phyloP scores from a whole-genome alignment of 73 alveolate genomes.

The Paramecium caudatum region DNA sequence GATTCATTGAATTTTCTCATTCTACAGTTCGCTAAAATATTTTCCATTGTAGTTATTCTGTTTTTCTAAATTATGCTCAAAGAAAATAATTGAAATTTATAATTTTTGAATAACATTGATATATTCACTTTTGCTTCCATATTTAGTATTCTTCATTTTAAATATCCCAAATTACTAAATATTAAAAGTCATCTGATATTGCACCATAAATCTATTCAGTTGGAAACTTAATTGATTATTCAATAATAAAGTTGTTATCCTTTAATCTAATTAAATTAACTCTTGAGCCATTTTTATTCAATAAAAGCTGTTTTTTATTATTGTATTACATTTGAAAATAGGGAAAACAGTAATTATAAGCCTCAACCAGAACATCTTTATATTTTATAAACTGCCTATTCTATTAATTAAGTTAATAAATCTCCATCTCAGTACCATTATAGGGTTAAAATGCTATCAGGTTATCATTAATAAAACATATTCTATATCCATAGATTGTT shows the following conservation, averaged over 20 bases:
- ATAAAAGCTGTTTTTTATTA: neutral
- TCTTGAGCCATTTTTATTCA: neutral
- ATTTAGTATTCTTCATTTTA: neutral
- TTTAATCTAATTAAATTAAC: neutral
- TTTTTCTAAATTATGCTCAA: too few species aligned
- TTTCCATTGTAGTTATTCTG: too few species aligned
- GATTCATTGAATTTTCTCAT: too few species aligned
- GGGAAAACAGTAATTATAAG: neutral
- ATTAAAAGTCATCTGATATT: neutral
- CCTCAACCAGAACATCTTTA: neutral
- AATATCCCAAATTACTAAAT: neutral
- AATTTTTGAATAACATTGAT: too few species aligned
- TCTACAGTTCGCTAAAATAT: too few species aligned
- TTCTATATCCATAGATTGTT: neutral
- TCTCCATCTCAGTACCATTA: neutral
- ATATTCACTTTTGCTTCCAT: too few species aligned
- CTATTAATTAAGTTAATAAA: neutral
- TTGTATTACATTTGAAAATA: neutral
- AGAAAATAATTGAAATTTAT: too few species aligned
- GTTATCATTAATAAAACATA: neutral
- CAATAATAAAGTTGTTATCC: neutral
- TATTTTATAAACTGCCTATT: neutral
- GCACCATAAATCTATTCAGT: neutral
- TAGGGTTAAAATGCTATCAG: neutral
- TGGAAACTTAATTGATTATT: neutral